A percentile compares a stretch with the other conserved stretches of the same genome.
Evolutionary conservation across 345 rosid species (phyloP).

Genomic region (Rhodamnia argentea): DNA sequence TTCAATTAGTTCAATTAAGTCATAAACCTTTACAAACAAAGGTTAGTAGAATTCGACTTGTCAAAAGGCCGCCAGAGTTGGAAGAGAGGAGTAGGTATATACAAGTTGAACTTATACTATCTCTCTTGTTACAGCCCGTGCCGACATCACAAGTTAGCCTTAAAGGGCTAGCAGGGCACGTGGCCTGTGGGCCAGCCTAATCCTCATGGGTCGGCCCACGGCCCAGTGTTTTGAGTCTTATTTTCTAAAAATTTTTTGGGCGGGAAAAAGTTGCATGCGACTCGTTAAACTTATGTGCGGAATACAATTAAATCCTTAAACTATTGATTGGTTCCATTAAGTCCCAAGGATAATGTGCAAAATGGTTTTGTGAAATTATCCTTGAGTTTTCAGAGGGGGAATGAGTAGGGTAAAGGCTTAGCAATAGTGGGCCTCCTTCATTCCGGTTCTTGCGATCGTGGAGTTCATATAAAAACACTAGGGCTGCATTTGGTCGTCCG

Average conservation of each 20-base stretch:
- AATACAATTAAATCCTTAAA: neutral
- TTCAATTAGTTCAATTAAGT: neutral
- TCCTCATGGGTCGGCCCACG: neutral
- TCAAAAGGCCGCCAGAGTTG: neutral
- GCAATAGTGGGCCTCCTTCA: neutral
- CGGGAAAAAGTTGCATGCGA: accelerated
- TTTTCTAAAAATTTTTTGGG: neutral
- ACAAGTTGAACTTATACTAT: neutral
- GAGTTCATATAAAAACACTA: neutral
- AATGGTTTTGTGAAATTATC: neutral
- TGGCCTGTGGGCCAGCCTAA: neutral
- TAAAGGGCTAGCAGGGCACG: neutral
- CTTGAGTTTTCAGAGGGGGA: neutral
- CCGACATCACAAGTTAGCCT: neutral
- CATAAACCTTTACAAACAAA: neutral
- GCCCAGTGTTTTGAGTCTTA: neutral
- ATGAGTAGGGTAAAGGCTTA: neutral
- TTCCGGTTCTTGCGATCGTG: accelerated
- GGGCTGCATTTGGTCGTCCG: no score
- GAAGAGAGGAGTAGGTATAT: neutral
- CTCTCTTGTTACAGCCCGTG: accelerated
- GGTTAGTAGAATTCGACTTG: neutral
- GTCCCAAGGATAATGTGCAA: neutral
- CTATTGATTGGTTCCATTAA: neutral
- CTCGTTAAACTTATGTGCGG: accelerated